These are phyloP conservation scores for Letharia lupina DNA, from an alignment of 495 filamentous ascomycete species.

Conservation along the genomic window DNA sequence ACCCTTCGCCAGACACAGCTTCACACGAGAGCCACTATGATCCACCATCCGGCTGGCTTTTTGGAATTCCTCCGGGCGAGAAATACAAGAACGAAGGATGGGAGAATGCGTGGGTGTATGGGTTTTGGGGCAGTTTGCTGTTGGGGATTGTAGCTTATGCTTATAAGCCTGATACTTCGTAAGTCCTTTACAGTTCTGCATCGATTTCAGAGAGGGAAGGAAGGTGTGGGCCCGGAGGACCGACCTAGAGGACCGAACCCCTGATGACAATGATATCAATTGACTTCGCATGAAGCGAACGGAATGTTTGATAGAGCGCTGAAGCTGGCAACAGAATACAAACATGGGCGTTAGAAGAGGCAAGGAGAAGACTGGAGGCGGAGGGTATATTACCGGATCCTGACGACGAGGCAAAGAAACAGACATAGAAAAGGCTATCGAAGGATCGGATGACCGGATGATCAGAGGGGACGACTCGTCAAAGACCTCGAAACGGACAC, in stretches of 20 bases:
- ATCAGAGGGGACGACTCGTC: background rate
- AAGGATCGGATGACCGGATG: background rate
- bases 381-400: slow-evolving; percentile 90
- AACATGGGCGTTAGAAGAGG: slow-evolving; percentile 98
- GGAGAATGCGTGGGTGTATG: slow-evolving; percentile 82
- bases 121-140: slow-evolving; percentile 76
- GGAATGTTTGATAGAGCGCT: slow-evolving; percentile 9
- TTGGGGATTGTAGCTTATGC: slow-evolving; percentile 76
- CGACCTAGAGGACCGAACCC: background rate
- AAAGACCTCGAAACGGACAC: background rate
- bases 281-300: background rate
- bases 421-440: background rate
- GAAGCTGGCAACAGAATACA: slow-evolving; percentile 62
- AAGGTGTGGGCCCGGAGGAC: background rate
- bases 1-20: slow-evolving; percentile 24
- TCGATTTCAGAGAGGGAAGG: background rate
- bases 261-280: background rate
- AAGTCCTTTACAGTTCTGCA: slow-evolving; percentile 37
- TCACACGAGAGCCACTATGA: slow-evolving; percentile 78
- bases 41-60: slow-evolving; percentile 84
- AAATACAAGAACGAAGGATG: slow-evolving; percentile 94
- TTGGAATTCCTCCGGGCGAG: slow-evolving; percentile 83
- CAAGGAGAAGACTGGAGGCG: slow-evolving; percentile 80
- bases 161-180: slow-evolving; percentile 98
- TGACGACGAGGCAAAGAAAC: slow-evolving; percentile 29